A percentile compares a stretch with the other conserved stretches of the same genome.
These are phyloP conservation scores for Phytopythium montanum DNA, from an alignment of 352 stramenopile genomes.

Conservation along the genomic window DNA sequence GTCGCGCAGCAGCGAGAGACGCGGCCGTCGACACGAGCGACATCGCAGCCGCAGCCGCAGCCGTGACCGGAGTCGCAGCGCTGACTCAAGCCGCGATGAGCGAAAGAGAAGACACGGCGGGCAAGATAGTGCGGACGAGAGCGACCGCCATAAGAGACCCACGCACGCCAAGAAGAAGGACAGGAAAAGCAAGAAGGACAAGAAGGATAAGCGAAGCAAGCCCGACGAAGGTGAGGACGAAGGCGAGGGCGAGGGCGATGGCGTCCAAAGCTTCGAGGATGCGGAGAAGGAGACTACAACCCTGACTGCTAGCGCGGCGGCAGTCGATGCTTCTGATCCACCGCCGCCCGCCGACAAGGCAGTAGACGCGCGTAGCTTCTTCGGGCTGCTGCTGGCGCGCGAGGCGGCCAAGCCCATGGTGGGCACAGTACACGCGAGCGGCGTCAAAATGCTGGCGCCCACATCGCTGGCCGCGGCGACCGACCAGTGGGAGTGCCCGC, in stretches of 20 bases:
- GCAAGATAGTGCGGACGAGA: conserved; percentile 6
- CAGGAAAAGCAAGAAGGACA: conserved; percentile 30
- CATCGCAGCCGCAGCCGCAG: conserved; percentile 7
- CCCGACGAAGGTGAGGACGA: neutral
- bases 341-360: neutral
- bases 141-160: conserved; percentile 15
- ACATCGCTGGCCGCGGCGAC: conserved; percentile 22
- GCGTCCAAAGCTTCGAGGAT: neutral
- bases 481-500: conserved; percentile 71
- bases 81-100: neutral
- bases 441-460: conserved; percentile 16
- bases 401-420: conserved; percentile 54
- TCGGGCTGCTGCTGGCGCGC: conserved; percentile 56
- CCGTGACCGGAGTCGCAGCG: conserved; percentile 5
- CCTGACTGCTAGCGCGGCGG: neutral
- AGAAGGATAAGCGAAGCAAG: conserved; percentile 12
- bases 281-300: neutral
- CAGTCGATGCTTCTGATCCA: too few relatives aligned
- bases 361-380: conserved; percentile 49
- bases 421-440: conserved; percentile 57
- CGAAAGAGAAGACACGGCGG: neutral
- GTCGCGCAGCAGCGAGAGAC: conserved; percentile 9
- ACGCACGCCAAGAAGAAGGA: conserved; percentile 18
- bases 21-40: conserved; percentile 10
- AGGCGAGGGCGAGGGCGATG: conserved; percentile 3